Evolutionary conservation across 1,284 basidiomycete species (phyloP).

Genomic region (Cryptococcus deneoformans): DNA sequence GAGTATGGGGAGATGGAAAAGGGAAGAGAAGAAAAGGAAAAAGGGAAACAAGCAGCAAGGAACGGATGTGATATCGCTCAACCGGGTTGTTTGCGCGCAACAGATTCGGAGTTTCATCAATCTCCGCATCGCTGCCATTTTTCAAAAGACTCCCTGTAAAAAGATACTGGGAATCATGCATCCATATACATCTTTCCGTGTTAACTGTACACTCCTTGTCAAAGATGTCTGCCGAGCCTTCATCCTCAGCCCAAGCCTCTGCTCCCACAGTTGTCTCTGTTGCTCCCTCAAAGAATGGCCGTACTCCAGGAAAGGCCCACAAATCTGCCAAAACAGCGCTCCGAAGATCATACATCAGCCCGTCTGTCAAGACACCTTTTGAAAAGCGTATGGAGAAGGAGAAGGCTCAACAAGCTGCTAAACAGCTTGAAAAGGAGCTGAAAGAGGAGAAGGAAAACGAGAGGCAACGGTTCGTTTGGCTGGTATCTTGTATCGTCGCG

Average conservation of each 20-base stretch:
- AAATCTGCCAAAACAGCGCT: constrained; percentile 44
- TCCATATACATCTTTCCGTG: not conserved
- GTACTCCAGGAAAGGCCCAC: constrained; percentile 45
- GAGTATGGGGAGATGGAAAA: not conserved
- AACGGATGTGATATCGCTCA: constrained; percentile 1
- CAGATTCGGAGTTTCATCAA: not conserved
- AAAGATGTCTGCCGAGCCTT: not conserved
- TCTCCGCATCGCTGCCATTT: too few relatives aligned
- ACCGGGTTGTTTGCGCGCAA: not conserved
- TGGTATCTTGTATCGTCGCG: too few relatives aligned
- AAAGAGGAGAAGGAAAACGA: constrained; percentile 47
- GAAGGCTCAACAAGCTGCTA: constrained; percentile 35
- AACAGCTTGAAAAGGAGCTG: constrained; percentile 46
- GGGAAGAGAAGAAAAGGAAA: constrained; percentile 1
- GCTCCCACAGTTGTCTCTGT: constrained; percentile 13
- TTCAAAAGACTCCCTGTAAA: too few relatives aligned
- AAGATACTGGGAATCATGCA: not conserved
- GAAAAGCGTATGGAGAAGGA: constrained; percentile 43
- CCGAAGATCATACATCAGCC: constrained; percentile 36
- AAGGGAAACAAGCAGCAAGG: not conserved
- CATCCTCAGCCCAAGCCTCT: constrained; percentile 8
- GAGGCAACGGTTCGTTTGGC: constrained; percentile 38
- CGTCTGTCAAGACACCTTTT: constrained; percentile 40
- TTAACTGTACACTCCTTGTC: not conserved
- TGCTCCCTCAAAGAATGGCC: constrained; percentile 33